These are phyloP conservation scores for Diplodia seriata DNA, from an alignment of 2,329 filamentous ascomycete genomes.

Conservation along the genomic window DNA sequence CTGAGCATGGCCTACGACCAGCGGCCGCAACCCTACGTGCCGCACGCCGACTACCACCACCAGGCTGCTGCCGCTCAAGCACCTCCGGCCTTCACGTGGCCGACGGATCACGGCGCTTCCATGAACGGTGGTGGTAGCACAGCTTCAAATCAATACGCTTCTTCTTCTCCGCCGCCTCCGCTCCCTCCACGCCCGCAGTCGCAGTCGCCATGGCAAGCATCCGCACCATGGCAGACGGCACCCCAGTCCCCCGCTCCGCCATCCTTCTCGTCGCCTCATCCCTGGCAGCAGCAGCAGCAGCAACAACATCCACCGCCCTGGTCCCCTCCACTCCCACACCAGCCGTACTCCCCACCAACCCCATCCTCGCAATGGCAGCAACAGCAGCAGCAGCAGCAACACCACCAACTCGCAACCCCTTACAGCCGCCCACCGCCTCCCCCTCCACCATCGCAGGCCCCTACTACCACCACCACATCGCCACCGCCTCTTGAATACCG, in stretches of 20 bases:
- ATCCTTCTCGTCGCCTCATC: neutral
- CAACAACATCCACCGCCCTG: neutral
- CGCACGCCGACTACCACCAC: constrained; percentile 16
- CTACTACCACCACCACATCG: neutral
- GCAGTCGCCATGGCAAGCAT: constrained; percentile 3
- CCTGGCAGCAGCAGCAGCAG: constrained; percentile 1
- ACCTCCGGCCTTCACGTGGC: neutral
- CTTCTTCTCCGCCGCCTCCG: neutral
- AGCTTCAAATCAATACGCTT: neutral
- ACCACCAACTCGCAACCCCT: neutral
- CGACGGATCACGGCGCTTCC: neutral
- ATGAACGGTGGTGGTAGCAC: neutral
- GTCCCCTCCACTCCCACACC: neutral
- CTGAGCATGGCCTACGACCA: neutral
- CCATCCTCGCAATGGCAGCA: too few relatives aligned
- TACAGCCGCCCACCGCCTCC: constrained; percentile 3
- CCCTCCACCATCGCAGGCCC: neutral
- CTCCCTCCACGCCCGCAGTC: constrained; percentile 5
- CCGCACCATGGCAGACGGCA: neutral
- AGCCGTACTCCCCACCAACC: neutral
- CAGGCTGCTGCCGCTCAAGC: neutral
- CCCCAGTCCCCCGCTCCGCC: neutral
- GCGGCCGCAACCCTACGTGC: neutral
- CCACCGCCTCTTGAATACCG: too few relatives aligned
- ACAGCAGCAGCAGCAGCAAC: neutral